Evolutionary conservation across 2,329 filamentous ascomycete genomes (phyloP), one percentile per base, ranked within the genome.

Genomic region (Aureobasidium lini): DNA sequence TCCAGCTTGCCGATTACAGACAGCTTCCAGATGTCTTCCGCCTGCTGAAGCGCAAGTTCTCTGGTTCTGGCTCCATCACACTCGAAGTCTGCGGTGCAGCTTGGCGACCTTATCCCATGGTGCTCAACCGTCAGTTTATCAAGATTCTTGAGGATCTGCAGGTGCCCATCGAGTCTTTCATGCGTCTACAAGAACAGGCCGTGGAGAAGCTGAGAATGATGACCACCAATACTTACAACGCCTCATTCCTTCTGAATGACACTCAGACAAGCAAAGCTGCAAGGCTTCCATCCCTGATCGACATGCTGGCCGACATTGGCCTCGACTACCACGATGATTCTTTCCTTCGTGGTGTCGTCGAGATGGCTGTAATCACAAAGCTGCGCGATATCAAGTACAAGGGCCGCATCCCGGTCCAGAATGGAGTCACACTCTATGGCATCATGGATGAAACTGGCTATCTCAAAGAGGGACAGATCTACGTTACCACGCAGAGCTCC

Each of bases 131-230:
- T 0, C 89, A 89, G 64, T 78, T 92, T 62, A 90, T 95, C 73
- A 95, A 95, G 69, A 90, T 95, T 5, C 71, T 95, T 0, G 90
- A 95, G 67, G 90, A 95, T 64, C 84, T 93, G 70, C 79, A 81
- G 0, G 84, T 88, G 0, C 68, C 77, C 0, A 67, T 74, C 1
- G 59, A 72, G 0, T 86, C 82, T 69, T 93, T 95, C 64, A 68
- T 87, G 10, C 66, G 77, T 0, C 72, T 89, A 1, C 90, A 94
- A 69, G 74, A 77, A 0, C 73, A 75, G n/a, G 86, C 86, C 31
- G 73, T 94, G 3, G 64, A 78, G 0, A 75, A 79, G 11, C 75
- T 95, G 4, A 80, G 83, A 3, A 71, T 72, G 10, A 83, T 87
- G 48, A 86, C 85, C 0, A 73, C 78, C 0, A 81, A 77, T 18